Evolutionary conservation across 225 moss, liverwort and hornwort species (phyloP).

Genomic region (Sphagnum contortum): DNA sequence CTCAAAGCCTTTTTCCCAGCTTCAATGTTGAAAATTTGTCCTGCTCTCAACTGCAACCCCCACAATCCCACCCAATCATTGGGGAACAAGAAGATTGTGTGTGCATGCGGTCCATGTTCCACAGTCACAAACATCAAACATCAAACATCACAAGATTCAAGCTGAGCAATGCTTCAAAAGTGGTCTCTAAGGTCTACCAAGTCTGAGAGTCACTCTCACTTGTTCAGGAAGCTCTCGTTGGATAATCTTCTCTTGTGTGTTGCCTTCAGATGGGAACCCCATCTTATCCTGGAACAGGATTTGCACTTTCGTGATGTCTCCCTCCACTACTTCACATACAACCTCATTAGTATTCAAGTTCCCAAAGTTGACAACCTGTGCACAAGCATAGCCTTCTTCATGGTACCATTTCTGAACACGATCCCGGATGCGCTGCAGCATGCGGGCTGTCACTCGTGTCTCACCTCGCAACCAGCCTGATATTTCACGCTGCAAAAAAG

Average conservation of each 20-base stretch:
- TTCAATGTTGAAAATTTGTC: constrained; percentile 92
- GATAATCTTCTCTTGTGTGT: constrained; percentile 67
- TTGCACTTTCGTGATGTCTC: constrained; percentile 82
- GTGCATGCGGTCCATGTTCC: no score
- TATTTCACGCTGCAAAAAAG: constrained; percentile 51
- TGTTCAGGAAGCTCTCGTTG: constrained; percentile 77
- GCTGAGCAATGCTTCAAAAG: background rate
- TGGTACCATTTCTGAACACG: constrained; percentile 96
- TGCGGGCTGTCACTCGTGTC: constrained; percentile 85
- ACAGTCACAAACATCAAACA: no score
- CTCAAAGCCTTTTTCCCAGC: constrained; percentile 89
- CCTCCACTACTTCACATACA: constrained; percentile 90
- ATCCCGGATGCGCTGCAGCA: constrained; percentile 90
- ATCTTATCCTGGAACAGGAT: constrained; percentile 90
- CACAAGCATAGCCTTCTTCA: constrained; percentile 95
- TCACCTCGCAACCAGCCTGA: constrained; percentile 85
- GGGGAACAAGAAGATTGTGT: no score
- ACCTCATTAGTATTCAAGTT: constrained; percentile 94
- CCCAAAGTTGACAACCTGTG: constrained; percentile 89
- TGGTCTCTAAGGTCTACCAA: background rate
- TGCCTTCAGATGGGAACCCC: constrained; percentile 76
- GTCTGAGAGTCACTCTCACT: constrained; percentile 12
- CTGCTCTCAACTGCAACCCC: constrained; percentile 43
- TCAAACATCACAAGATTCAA: background rate
- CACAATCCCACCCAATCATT: no score